These are phyloP conservation scores for Pseudomonodictys pantanalensis DNA, from an alignment of 495 filamentous ascomycete genomes.

Conservation along the genomic window DNA sequence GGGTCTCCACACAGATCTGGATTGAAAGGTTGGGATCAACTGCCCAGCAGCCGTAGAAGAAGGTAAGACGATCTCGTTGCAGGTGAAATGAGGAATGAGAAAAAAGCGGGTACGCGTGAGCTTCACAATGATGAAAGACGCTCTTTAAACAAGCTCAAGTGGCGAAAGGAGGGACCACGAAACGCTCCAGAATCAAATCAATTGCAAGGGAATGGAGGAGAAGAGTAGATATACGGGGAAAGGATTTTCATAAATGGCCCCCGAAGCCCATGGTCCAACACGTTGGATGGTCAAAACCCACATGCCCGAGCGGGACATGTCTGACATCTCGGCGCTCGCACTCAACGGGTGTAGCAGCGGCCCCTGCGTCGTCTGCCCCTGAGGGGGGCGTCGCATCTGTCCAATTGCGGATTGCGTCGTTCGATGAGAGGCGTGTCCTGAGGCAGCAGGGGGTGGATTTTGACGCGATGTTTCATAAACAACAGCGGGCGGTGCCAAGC, in stretches of 20 bases:
- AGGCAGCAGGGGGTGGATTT: slow-evolving; percentile 17
- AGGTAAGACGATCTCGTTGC: no score
- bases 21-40: slow-evolving; percentile 13
- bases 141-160: background rate
- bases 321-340: no score
- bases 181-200: background rate
- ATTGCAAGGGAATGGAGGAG: slow-evolving; percentile 8
- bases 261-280: background rate
- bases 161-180: slow-evolving; percentile 19
- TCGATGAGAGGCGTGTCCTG: background rate
- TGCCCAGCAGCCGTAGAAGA: slow-evolving; percentile 28
- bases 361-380: slow-evolving; percentile 26
- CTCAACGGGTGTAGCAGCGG: slow-evolving; percentile 16
- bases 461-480: slow-evolving; percentile 28
- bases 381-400: slow-evolving; percentile 4
- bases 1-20: background rate
- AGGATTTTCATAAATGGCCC: slow-evolving; percentile 23
- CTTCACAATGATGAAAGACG: background rate
- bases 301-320: background rate
- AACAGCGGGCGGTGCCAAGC: slow-evolving; percentile 23
- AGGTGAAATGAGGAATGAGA: background rate
- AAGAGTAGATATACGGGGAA: slow-evolving; percentile 14
- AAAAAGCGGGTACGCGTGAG: slow-evolving; percentile 6
- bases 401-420: slow-evolving; percentile 10
- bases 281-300: slow-evolving; percentile 22